Percentiles rank a stretch among this genome's conserved stretches.
Conservation (phyloP, 2,329 filamentous ascomycete genomes). For the Scedosporium dehoogii region DNA sequence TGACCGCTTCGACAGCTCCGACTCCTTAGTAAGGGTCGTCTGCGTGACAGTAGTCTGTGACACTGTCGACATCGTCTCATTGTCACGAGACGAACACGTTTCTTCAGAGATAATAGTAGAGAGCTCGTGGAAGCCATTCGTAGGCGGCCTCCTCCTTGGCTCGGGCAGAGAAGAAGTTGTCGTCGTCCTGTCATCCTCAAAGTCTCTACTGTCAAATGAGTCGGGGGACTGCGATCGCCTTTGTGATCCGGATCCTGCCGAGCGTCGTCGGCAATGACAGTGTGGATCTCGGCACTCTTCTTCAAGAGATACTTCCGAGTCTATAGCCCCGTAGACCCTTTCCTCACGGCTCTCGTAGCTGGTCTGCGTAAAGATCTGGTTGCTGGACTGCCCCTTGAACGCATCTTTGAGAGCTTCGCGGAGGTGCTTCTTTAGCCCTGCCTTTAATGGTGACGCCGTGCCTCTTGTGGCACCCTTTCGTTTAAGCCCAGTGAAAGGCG, state of each 20-base stretch:
- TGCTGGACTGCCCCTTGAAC: conserved; percentile 50
- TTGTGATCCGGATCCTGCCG: not conserved
- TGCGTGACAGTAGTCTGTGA: conserved; percentile 44
- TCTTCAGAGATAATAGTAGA: conserved; percentile 49
- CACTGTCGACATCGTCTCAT: conserved; percentile 39
- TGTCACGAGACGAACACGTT: conserved; percentile 29
- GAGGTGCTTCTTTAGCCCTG: conserved; percentile 37
- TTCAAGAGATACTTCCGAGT: conserved; percentile 14
- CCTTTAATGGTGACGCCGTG: conserved; percentile 37
- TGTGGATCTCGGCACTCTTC: conserved; percentile 12
- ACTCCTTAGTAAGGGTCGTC: conserved; percentile 37
- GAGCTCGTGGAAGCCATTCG: conserved; percentile 43
- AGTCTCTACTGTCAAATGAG: conserved; percentile 4
- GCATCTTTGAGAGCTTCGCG: conserved; percentile 51
- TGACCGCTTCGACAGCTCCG: conserved; percentile 31
- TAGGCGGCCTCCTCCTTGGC: conserved; percentile 35
- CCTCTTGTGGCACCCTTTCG: conserved; percentile 46
- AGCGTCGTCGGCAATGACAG: not conserved
- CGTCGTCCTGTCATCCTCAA: conserved; percentile 14
- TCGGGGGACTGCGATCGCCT: conserved; percentile 10
- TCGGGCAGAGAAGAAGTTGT: not conserved
- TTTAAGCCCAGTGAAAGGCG: conserved; percentile 34
- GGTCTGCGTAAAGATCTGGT: conserved; percentile 32
- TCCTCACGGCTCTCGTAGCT: conserved; percentile 40
- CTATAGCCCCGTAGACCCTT: conserved; percentile 17